phyloP scores from a whole-genome alignment of 2,329 filamentous ascomycete genomes.

The Penicillium digitatum region DNA sequence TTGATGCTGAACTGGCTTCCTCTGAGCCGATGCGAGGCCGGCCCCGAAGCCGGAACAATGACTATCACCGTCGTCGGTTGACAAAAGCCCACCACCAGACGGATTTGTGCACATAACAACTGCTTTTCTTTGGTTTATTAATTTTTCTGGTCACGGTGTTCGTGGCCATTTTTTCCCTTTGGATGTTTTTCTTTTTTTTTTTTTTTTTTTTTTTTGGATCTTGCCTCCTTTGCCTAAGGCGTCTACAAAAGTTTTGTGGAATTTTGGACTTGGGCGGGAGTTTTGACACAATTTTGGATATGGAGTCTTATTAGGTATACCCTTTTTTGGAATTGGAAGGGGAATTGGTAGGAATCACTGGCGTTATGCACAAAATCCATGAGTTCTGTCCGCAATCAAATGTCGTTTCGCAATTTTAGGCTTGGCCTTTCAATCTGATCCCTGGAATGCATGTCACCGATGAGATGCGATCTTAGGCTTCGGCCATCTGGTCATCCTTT shows the following conservation, averaged over 20 bases:
- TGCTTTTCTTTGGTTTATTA: slow-evolving; percentile 10
- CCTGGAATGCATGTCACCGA: neutral
- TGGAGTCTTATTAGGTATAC: slow-evolving; percentile 20
- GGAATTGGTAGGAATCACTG: slow-evolving; percentile 5
- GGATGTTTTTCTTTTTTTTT: neutral
- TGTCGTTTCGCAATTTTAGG: neutral
- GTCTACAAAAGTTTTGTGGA: slow-evolving; percentile 7
- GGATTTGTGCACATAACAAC: slow-evolving; percentile 16
- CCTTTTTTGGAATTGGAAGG: slow-evolving; percentile 17
- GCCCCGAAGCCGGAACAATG: slow-evolving; percentile 24
- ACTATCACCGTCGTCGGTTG: slow-evolving; percentile 17
- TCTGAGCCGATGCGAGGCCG: slow-evolving; percentile 23
- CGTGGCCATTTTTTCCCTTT: neutral
- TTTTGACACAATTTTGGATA: neutral
- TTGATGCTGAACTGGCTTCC: neutral
- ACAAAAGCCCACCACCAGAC: slow-evolving; percentile 14
- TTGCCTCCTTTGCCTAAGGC: neutral
- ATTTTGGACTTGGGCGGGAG: neutral
- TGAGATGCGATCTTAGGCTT: neutral
- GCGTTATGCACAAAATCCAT: slow-evolving; percentile 12
- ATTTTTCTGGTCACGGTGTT: neutral
- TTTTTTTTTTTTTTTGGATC: neutral
- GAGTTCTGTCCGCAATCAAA: neutral
- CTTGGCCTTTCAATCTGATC: neutral
- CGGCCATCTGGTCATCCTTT: neutral